These are phyloP conservation scores for Calocybe indica DNA, from an alignment of 768 basidiomycete species.

Conservation along the genomic window DNA sequence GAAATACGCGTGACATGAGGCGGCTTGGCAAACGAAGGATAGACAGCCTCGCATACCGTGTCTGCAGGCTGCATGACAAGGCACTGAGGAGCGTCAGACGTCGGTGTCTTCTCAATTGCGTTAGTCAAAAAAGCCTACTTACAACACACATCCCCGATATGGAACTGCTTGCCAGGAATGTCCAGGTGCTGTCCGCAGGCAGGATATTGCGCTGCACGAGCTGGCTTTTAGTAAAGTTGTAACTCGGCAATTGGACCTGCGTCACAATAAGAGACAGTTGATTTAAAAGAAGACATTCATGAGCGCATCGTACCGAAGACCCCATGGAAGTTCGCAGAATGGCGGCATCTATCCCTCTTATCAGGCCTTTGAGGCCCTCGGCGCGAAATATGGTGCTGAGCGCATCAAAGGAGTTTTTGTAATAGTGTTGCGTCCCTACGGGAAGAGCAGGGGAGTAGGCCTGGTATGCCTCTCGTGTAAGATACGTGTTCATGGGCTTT, in stretches of 20 bases:
- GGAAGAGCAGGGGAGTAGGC: constrained; percentile 94
- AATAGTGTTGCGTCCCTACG: constrained; percentile 91
- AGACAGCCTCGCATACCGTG: constrained; percentile 38
- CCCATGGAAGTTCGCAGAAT: constrained; percentile 94
- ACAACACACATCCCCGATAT: constrained; percentile 92
- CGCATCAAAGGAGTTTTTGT: constrained; percentile 81
- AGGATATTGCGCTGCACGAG: constrained; percentile 64
- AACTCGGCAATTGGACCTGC: constrained; percentile 91
- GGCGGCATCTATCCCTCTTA: constrained; percentile 91
- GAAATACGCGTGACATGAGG: constrained; percentile 3
- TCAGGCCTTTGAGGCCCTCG: constrained; percentile 74
- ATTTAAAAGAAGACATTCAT: background rate
- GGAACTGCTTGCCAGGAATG: constrained; percentile 82
- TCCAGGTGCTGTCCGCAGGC: constrained; percentile 74
- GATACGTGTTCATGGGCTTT: background rate
- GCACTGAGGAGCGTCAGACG: constrained; percentile 39
- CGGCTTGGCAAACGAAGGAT: background rate
- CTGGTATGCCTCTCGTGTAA: constrained; percentile 23
- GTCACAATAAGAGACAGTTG: background rate
- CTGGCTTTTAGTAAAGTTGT: constrained; percentile 87
- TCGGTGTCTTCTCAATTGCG: background rate
- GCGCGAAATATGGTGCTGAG: constrained; percentile 70
- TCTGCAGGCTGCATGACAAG: constrained; percentile 94
- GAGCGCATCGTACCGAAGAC: constrained; percentile 52
- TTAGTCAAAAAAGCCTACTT: constrained; percentile 23